These are phyloP conservation scores for Haematococcus lacustris DNA, from an alignment of 139 green algal species.

Conservation along the genomic window DNA sequence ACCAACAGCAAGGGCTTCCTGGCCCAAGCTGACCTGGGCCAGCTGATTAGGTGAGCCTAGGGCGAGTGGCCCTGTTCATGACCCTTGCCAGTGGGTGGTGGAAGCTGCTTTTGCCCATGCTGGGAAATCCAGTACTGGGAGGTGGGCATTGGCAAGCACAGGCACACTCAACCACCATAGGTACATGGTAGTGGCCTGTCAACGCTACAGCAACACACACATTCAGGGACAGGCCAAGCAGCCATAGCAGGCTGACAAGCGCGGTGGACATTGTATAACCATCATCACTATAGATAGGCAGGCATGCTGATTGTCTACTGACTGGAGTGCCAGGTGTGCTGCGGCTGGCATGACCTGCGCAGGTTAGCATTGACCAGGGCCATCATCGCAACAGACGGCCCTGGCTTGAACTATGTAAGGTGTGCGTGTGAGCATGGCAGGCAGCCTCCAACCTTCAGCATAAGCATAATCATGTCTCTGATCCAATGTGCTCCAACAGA, in stretches of 20 bases:
- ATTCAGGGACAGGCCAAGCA: not conserved
- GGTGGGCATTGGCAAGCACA: not conserved
- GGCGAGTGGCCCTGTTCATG: not conserved
- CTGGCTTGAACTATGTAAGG: constrained; percentile 51
- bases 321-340: not conserved
- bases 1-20: constrained; percentile 21
- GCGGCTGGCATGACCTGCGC: not conserved
- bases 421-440: too few relatives aligned
- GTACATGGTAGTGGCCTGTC: not conserved
- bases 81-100: not conserved
- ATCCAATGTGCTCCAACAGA: too few relatives aligned
- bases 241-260: too few relatives aligned
- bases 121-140: not conserved
- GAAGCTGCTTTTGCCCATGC: not conserved
- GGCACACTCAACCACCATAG: not conserved
- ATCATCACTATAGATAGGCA: not conserved
- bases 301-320: not conserved
- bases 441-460: too few relatives aligned
- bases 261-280: too few relatives aligned
- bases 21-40: constrained; percentile 16
- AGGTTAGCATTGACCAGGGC: constrained; percentile 18
- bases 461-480: too few relatives aligned
- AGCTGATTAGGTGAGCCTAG: constrained; percentile 33
- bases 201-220: not conserved
- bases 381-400: constrained; percentile 33